Evolutionary conservation across 768 basidiomycete species (phyloP), one percentile per base, ranked within the genome.

Genomic region (Leccinum sublutescens): DNA sequence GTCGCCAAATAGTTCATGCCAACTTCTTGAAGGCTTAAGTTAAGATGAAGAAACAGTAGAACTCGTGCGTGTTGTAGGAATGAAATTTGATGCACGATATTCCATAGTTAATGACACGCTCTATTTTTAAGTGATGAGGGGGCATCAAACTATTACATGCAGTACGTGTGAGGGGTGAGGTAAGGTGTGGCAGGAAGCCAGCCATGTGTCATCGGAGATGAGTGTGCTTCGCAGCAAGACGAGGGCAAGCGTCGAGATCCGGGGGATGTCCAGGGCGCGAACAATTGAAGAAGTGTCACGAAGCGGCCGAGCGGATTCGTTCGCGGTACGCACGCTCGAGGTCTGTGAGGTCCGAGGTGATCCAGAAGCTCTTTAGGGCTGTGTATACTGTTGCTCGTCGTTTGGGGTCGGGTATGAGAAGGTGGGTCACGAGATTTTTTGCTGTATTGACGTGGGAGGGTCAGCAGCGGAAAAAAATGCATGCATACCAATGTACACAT

Each of bases 1-100:
- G 25, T 64, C 36, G 9, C 58, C 14, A 17, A 59, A 60, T 66
- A 87, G 96, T 88, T 79, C 95, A 98, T 63, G 92, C 93, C 25
- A 88, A 90, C 69, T 89, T 89, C 75, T 78, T 98, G 63, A 93
- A 92, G 68, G 87, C 87, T 19, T 91, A 17, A 27, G 19, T 10
- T 15, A 48, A 8, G 19, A 54, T 27, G 56, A 48, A 56, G 40
- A 52, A 12, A 25, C 12, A 31, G 52, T 47, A 45, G 27, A 40
- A 23, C n/a, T 54, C 19, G 38, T 47, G 43, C 19, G 38, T 29
- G 53, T 56, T 51, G 55, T 54, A 64, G 23, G 36, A 51, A 60
- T 57, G 58, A 36, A 54, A n/a, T 36, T 57, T 51, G 59, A 19
- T 52, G 58, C 21, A 52, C 33, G 25, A 40, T 50, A 27, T 19